These are phyloP conservation scores for Phaeoacremonium minimum DNA, from an alignment of 2,329 filamentous ascomycete genomes.

Conservation along the genomic window DNA sequence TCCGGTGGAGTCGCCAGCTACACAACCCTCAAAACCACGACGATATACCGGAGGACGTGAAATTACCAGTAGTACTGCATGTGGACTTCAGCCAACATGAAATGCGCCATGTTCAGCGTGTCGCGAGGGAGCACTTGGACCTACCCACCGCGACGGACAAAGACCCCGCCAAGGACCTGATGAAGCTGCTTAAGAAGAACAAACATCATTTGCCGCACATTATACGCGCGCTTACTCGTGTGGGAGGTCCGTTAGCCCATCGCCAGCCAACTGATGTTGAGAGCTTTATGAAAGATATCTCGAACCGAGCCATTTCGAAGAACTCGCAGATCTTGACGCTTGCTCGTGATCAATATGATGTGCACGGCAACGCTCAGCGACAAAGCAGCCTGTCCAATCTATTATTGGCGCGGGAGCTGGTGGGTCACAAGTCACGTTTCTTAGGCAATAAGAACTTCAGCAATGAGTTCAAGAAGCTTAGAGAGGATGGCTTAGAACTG, in stretches of 20 bases:
- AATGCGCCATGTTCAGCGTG: slow-evolving; percentile 11
- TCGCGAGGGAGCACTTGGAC: slow-evolving; percentile 4
- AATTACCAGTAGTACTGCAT: slow-evolving; percentile 29
- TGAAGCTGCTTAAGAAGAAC: slow-evolving; percentile 10
- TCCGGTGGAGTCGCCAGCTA: no score
- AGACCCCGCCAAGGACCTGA: slow-evolving; percentile 10
- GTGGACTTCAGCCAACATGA: slow-evolving; percentile 41
- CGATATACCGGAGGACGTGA: no score
- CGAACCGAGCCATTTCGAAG: slow-evolving; percentile 11
- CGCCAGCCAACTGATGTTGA: no score
- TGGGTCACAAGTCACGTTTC: slow-evolving; percentile 36
- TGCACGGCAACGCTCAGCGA: slow-evolving; percentile 18
- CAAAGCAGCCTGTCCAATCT: slow-evolving; percentile 31
- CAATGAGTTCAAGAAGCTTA: slow-evolving; percentile 35
- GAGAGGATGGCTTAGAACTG: slow-evolving; percentile 48
- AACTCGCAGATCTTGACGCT: slow-evolving; percentile 22
- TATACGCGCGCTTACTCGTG: no score
- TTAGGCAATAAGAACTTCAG: slow-evolving; percentile 38
- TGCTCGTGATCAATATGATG: slow-evolving; percentile 20
- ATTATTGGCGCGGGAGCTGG: slow-evolving; percentile 43
- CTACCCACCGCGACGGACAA: slow-evolving; percentile 5
- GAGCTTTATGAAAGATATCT: slow-evolving; percentile 31
- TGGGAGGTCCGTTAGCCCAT: no score
- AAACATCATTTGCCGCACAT: no score
- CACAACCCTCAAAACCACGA: no score